A percentile compares a stretch with the other conserved stretches of the same genome.
Conservation (phyloP, 2,329 filamentous ascomycete species). For the Exophiala xenobiotica region DNA sequence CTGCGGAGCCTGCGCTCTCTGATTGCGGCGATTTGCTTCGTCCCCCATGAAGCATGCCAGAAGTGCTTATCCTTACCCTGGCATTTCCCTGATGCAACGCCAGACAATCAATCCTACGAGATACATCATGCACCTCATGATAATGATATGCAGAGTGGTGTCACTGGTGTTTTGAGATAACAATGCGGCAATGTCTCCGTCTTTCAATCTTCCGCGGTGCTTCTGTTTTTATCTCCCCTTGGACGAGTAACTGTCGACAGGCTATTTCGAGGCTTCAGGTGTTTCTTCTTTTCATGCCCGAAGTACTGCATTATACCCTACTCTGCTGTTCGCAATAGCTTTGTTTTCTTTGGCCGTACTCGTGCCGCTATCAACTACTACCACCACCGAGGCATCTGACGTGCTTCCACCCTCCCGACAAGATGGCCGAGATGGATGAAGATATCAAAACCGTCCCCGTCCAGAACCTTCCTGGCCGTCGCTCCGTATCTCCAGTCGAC, state of each 20-base stretch:
- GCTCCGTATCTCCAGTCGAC: slow-evolving; percentile 23
- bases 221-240: no score
- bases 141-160: neutral
- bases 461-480: slow-evolving; percentile 17
- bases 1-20: no score
- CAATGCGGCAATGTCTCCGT: neutral
- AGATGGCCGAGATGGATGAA: slow-evolving; percentile 20
- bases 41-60: no score
- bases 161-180: neutral
- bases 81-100: neutral
- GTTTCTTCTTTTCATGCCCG: no score
- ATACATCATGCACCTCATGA: no score
- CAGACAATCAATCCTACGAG: neutral
- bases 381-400: neutral
- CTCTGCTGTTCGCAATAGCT: no score
- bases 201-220: no score
- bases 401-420: neutral
- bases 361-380: neutral
- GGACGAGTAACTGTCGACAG: no score
- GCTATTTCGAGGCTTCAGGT: neutral
- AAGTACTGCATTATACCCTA: no score
- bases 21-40: no score
- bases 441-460: slow-evolving; percentile 16
- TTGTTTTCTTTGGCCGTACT: neutral
- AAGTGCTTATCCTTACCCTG: neutral